These are phyloP conservation scores for Barbarea vulgaris DNA, from an alignment of 345 rosid genomes.

Conservation along the genomic window DNA sequence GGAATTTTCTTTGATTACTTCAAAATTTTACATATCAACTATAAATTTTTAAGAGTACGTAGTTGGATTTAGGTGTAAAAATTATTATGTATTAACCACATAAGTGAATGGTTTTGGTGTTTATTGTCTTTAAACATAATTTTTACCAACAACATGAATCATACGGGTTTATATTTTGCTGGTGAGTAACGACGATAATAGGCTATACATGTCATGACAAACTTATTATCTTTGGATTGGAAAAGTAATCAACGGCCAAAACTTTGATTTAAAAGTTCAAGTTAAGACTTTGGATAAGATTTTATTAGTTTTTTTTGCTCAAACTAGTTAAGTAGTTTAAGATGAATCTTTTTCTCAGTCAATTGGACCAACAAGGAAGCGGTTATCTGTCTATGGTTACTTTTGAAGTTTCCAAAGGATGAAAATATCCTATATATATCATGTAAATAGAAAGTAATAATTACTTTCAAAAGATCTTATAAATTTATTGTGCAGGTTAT, in stretches of 20 bases:
- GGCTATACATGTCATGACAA: background rate
- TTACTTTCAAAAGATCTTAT: constrained; percentile 21
- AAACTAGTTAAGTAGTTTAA: background rate
- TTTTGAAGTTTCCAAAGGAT: constrained; percentile 29
- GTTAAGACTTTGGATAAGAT: background rate
- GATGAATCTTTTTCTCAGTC: constrained; percentile 2
- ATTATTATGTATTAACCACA: background rate
- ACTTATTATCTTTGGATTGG: background rate
- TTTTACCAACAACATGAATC: background rate
- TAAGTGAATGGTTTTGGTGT: background rate
- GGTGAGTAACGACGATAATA: background rate
- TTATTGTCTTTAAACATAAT: background rate
- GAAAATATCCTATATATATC: background rate
- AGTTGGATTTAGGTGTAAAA: background rate
- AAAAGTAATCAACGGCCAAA: constrained; percentile 13
- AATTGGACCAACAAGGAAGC: constrained; percentile 11
- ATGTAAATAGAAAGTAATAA: constrained; percentile 16
- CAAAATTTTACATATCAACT: background rate
- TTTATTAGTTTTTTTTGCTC: background rate
- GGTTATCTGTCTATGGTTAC: constrained; percentile 18
- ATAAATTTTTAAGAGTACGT: background rate
- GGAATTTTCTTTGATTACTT: background rate
- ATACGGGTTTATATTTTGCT: background rate
- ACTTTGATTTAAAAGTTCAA: constrained; percentile 2
- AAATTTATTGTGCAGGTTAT: constrained; percentile 16